Evolutionary conservation across 805 yeast species (phyloP), one percentile per base, ranked within the genome.

Genomic region (Monosporozyma unispora): DNA sequence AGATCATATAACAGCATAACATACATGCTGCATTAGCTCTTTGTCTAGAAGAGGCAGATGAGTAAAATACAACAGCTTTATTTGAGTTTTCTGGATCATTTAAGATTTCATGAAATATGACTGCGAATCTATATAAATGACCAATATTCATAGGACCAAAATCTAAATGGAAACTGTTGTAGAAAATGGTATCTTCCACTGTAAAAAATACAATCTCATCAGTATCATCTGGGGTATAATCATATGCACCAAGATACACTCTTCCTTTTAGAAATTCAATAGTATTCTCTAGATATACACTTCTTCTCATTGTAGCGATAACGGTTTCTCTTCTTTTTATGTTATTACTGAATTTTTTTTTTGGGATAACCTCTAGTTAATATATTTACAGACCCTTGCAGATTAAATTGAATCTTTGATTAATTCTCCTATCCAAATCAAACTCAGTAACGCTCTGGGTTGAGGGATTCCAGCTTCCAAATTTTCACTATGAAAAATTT

Each of bases 71-170:
- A 19, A 93, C 87, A 1, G 96, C 95, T 60, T 87, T 89, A 33
- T 86, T 84, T 55, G 84, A 84, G 64, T 90, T 90, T 14, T 77
- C 77, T 35, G 84, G 84, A 57, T 87, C 96, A 58, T 91, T 91
- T 58, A 93, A 74, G 46, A 90, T 84, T 62, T 89, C 95, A 64
- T 93, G 99, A 51, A 93, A 76, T 18, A 86, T 83, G 16, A 93
- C 97, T 0, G 99, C 99, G 71, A 93, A 93, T 47, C 99, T 76
- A 69, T 93, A 93, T 46, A 93, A 70, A 64, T 85, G 95, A 1
- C 97, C 97, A 47, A 91, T 81, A 64, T 91, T 95, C 57, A 93
- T 72, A 0, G 99, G 99, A 44, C 99, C 99, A 68, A 93, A 93
- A 67, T 93, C 99, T 55, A 90, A 75, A 66, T 91, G 96, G 71